phyloP scores from a whole-genome alignment of 2,329 filamentous ascomycete genomes.

The Pseudocercospora musae region DNA sequence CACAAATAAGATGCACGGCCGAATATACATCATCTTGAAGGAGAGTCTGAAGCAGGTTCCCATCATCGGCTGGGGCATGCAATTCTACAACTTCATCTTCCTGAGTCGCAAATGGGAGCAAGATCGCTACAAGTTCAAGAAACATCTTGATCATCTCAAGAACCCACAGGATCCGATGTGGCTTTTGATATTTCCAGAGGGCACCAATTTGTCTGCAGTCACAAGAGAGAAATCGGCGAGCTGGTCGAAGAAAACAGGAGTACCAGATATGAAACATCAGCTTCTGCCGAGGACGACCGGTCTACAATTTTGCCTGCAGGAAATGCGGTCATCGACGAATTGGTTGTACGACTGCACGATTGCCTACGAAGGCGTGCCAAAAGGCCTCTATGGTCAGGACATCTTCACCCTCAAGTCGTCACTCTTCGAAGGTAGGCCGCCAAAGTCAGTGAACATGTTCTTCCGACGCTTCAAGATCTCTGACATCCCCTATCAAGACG shows the following conservation, averaged over 20 bases:
- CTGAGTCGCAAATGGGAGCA: slow-evolving; percentile 84
- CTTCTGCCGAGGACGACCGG: slow-evolving; percentile 79
- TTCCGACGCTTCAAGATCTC: slow-evolving; percentile 82
- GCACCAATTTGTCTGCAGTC: slow-evolving; percentile 73
- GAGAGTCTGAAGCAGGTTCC: slow-evolving; percentile 81
- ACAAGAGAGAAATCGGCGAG: slow-evolving; percentile 66
- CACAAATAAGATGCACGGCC: slow-evolving; percentile 76
- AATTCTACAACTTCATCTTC: slow-evolving; percentile 88
- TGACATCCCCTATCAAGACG: slow-evolving; percentile 75
- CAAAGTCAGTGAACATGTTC: slow-evolving; percentile 94
- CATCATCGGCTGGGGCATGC: slow-evolving; percentile 74
- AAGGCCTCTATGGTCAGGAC: slow-evolving; percentile 77
- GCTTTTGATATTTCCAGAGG: slow-evolving; percentile 83
- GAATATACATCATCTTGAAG: slow-evolving; percentile 87
- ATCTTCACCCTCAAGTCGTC: slow-evolving; percentile 83
- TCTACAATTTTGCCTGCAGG: slow-evolving; percentile 72
- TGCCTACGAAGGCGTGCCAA: slow-evolving; percentile 90
- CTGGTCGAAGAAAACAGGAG: slow-evolving; percentile 73
- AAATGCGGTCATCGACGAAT: slow-evolving; percentile 70
- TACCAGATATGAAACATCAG: slow-evolving; percentile 69
- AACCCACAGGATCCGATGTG: slow-evolving; percentile 77
- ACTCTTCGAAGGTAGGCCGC: slow-evolving; percentile 82
- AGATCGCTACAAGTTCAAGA: slow-evolving; percentile 71
- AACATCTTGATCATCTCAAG: slow-evolving; percentile 69
- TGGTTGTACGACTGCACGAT: slow-evolving; percentile 93